phyloP scores from a whole-genome alignment of 345 rosid species.

The Reutealis trisperma region DNA sequence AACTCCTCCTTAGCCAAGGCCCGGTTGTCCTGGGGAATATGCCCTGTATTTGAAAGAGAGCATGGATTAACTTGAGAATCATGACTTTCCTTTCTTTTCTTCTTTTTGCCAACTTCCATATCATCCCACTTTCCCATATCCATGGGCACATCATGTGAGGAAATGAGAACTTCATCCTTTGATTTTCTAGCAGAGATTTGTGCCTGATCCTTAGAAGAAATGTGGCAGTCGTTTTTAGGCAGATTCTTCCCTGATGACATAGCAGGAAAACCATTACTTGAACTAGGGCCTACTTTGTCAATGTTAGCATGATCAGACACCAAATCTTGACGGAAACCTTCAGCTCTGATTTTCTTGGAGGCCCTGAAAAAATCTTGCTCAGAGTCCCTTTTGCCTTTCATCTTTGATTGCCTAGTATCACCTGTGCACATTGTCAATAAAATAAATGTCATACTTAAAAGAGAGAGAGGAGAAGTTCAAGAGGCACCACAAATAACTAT shows the following conservation, averaged over 20 bases:
- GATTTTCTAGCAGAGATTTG: constrained; percentile 43
- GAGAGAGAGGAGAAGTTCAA: constrained; percentile 13
- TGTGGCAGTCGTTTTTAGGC: constrained; percentile 37
- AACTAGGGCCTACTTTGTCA: constrained; percentile 48
- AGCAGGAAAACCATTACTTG: constrained; percentile 50
- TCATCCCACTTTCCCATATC: constrained; percentile 47
- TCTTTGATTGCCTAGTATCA: constrained; percentile 52
- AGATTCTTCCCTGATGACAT: constrained; percentile 47
- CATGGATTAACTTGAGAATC: constrained; percentile 36
- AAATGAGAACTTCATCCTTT: constrained; percentile 39
- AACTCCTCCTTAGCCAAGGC: constrained; percentile 43
- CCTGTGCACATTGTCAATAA: constrained; percentile 43
- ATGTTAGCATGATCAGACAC: constrained; percentile 36
- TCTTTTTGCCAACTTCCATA: constrained; percentile 49
- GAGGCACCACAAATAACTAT: constrained; percentile 15
- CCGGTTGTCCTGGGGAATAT: constrained; percentile 36
- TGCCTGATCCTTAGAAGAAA: constrained; percentile 39
- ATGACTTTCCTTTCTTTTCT: constrained; percentile 55
- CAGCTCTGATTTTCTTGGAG: constrained; percentile 68
- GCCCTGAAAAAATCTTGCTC: constrained; percentile 52
- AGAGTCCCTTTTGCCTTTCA: constrained; percentile 53
- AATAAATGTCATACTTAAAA: constrained; percentile 21
- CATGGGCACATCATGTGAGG: constrained; percentile 45
- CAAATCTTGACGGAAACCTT: constrained; percentile 49
- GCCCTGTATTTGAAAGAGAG: constrained; percentile 26